A percentile compares a stretch with the other conserved stretches of the same genome.
phyloP scores from a whole-genome alignment of 2,329 filamentous ascomycete species.

The Alternaria tenuissima region DNA sequence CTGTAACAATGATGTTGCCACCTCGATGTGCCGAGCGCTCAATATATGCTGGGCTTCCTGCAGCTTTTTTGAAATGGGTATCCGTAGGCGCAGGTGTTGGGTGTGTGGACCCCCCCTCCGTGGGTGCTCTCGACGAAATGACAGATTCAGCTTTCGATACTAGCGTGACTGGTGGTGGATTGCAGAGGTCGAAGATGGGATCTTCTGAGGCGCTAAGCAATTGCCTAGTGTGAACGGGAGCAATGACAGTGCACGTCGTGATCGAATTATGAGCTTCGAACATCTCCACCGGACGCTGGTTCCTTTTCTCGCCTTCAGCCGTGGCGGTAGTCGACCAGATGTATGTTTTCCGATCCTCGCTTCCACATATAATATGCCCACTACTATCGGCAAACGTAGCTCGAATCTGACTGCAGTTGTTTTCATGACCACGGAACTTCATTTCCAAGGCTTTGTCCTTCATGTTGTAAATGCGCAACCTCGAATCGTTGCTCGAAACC shows the following conservation, averaged over 20 bases:
- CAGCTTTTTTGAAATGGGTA: slow-evolving; percentile 51
- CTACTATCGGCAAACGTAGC: slow-evolving; percentile 89
- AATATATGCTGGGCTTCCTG: slow-evolving; percentile 79
- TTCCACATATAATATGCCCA: slow-evolving; percentile 87
- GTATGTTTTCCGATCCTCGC: slow-evolving; percentile 88
- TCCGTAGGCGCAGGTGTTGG: slow-evolving; percentile 48
- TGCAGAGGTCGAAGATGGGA: slow-evolving; percentile 95
- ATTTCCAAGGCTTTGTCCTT: slow-evolving; percentile 83
- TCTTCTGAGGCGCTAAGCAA: slow-evolving; percentile 83
- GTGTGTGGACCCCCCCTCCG: slow-evolving; percentile 50
- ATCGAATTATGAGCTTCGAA: slow-evolving; percentile 91
- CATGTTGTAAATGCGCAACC: slow-evolving; percentile 88
- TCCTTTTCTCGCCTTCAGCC: slow-evolving; percentile 70
- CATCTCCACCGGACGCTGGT: slow-evolving; percentile 84
- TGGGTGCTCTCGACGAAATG: slow-evolving; percentile 59
- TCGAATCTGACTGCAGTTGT: slow-evolving; percentile 87
- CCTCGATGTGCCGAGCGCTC: slow-evolving; percentile 77
- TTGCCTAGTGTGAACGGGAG: slow-evolving; percentile 78
- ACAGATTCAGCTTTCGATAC: slow-evolving; percentile 74
- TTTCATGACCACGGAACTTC: slow-evolving; percentile 92
- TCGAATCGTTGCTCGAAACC: slow-evolving; percentile 93
- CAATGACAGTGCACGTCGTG: slow-evolving; percentile 88
- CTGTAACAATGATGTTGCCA: slow-evolving; percentile 91
- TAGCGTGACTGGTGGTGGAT: slow-evolving; percentile 87
- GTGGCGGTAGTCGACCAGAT: slow-evolving; percentile 80